Percentiles rank a stretch among this genome's conserved stretches.
Evolutionary conservation across 2,329 filamentous ascomycete species (phyloP).

Genomic region (Stylonectria norvegica): DNA sequence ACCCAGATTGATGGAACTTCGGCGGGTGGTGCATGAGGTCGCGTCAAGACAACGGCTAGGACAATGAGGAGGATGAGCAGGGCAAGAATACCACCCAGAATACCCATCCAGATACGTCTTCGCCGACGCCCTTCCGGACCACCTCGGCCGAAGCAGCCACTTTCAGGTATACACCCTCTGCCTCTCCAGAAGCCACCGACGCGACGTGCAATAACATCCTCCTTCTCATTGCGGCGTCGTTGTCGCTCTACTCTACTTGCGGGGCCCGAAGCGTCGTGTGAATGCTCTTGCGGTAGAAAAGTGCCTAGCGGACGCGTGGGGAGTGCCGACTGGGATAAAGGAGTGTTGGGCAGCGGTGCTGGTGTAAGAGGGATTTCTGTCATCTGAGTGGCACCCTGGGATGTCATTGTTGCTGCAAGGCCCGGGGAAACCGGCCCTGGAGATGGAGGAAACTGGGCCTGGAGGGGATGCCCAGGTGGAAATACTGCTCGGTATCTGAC

Average conservation of each 20-base stretch:
- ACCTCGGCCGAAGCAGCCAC: conserved; percentile 62
- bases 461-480: conserved; percentile 50
- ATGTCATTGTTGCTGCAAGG: conserved; percentile 58
- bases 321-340: conserved; percentile 28
- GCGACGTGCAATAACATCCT: conserved; percentile 58
- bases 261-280: conserved; percentile 37
- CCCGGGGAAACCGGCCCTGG: conserved; percentile 62
- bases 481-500: conserved; percentile 57
- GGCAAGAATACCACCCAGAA: conserved; percentile 49
- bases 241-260: conserved; percentile 48
- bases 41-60: conserved; percentile 54
- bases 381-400: conserved; percentile 59
- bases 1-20: conserved; percentile 60
- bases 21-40: conserved; percentile 19
- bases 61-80: conserved; percentile 56
- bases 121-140: conserved; percentile 62
- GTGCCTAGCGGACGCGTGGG: conserved; percentile 45
- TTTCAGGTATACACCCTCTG: conserved; percentile 58
- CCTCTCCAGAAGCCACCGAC: conserved; percentile 63
- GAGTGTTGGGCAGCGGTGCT: conserved; percentile 21
- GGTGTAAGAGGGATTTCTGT: conserved; percentile 56
- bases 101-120: conserved; percentile 56
- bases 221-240: conserved; percentile 59
- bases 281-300: conserved; percentile 44
- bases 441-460: conserved; percentile 50